Base-by-base conservation (phyloP, 2,329 filamentous ascomycete genomes). In the Clonostachys solani region DNA sequence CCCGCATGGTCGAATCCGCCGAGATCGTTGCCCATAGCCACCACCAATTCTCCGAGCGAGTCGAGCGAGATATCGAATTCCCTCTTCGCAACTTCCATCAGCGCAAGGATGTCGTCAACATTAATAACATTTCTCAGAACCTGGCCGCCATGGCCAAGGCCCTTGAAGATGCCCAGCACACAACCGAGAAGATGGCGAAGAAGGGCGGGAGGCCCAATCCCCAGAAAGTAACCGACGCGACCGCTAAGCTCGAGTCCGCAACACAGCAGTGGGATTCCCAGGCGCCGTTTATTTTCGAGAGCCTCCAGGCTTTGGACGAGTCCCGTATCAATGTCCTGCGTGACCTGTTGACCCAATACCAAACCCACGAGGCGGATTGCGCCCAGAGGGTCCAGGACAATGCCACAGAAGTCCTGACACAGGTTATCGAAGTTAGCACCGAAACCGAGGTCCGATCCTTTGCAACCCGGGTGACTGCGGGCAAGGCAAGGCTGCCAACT, bases 211-310 rank as follows among this genome's bases (percentile, higher is more conserved):
- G 86, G 67, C 83, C 86, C 40, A 91, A 83, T 57, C 78, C 85
- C 3, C 81, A 83, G 49, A 95, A 94, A 66, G 80, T 94, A 37
- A 87, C 91, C 40, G 78, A 78, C 52, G 91, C 90, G 12, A 77
- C 81, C 12, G 74, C 81, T 16, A 85, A 84, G 53, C 80, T 95
- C 40, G 88, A 95, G 53, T 83, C 83, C 50, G 86, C 90, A n/a
- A 81, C 77, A 41, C 80, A 86, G 54, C 87, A 95, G 62, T 99
- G 94, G 94, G 86, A 96, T 47, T 91, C 90, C 1, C 91, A 96
- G 65, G 90, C 94, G 13, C 94, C 94, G 2, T 97, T 89, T 66
- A 87, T 96, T 50, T 96, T 95, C 61, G 94, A 99, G 68, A 87
- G 86, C 50, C 80, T 99, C 23, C 94, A 99, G 64, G 86, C 89